Evolutionary conservation across 257 asterid genomes (phyloP), one percentile per base, ranked within the genome.

Genomic region (Scutellaria galericulata): DNA sequence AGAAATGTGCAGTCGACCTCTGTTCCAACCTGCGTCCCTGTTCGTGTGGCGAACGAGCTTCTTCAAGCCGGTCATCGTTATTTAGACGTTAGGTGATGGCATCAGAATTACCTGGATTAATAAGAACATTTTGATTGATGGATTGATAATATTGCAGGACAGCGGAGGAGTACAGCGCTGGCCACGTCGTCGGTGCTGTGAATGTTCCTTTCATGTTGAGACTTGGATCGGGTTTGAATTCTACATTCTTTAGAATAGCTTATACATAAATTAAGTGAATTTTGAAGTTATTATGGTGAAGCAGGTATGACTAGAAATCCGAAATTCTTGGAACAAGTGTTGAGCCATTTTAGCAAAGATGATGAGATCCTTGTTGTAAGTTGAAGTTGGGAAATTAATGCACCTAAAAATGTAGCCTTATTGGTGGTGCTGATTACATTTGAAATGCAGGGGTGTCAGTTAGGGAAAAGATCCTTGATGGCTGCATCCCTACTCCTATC

Each of bases 331-430:
- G 85, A 86, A 68, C 74, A 86, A 74, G 90, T 89, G 48, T 64
- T 73, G 47, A 22, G 68, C 58, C 83, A 70, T 68, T 89, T 78
- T n/a, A 64, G 87, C n/a, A 86, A 83, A 76, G 87, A 89, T 59
- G 90, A 84, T 64, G 96, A 91, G 77, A 86, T 91, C 66, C 83
- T 91, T 76, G 89, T 91, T 65, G 97, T 91, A 84, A 85, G 97
- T 77, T 24, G 27, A 84, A 85, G 97, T 77, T 24, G 27, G 27
- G 27, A 24, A 18, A 18, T 18, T 18, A 18, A 18, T 18, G 0
- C 18, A 18, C 18, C 18, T 18, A 39, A 52, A 62, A 27, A 22
- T 18, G 14, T 14, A 6, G 45, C 48, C 20, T 9, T 7, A 20
- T 5, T 40, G 14, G 7, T 11, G 5, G 9, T 61, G 12, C 37